Evolutionary conservation across 495 filamentous ascomycete species (phyloP), one percentile per base, ranked within the genome.

Genomic region (Lepidopterella palustris): DNA sequence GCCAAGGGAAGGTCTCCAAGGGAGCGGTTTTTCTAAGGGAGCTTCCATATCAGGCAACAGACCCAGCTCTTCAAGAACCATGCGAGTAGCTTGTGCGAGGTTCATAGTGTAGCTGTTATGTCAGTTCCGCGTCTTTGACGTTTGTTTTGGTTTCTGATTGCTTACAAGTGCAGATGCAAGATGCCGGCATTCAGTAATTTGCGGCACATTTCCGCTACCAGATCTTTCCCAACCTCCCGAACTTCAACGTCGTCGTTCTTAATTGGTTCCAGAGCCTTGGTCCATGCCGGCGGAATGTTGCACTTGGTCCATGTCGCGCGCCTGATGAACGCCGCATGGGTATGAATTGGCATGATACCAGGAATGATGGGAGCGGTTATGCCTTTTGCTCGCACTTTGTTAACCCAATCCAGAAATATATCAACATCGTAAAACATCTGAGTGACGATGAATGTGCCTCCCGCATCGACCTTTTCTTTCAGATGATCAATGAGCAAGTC

Each of bases 391-490:
- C 91, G 83, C 55, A 88, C 88, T 71, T 89, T 92, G 56, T 82
- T 72, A 29, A 95, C 89, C 95, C 95, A 99, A 42, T 80, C 78
- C 28, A 97, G 73, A 74, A 97, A 99, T 67, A 88, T 91, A 66
- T 99, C 92, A 25, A 84, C 90, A 71, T 97, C 92, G 75, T 99
- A 99, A 74, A 96, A 96, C 95, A 99, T 99, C 77, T 99, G 95
- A 0, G 95, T 97, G 53, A 99, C 86, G 50, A 99, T 84, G 73
- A 96, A 97, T 9, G 88, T 85, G 53, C 86, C 91, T 35, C 95
- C 95, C 49, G 89, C 89, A 75, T 99, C 95, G 49, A 97, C 85
- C 75, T 99, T 99, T 75, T 97, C 89, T 77, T 97, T 97, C 69
- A 97, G 74, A 71, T 97, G 95, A 58, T 96, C 87, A 57, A 97